Evolutionary conservation across 2,329 filamentous ascomycete species (phyloP), one percentile per base, ranked within the genome.

Genomic region (Aspergillus sp.): DNA sequence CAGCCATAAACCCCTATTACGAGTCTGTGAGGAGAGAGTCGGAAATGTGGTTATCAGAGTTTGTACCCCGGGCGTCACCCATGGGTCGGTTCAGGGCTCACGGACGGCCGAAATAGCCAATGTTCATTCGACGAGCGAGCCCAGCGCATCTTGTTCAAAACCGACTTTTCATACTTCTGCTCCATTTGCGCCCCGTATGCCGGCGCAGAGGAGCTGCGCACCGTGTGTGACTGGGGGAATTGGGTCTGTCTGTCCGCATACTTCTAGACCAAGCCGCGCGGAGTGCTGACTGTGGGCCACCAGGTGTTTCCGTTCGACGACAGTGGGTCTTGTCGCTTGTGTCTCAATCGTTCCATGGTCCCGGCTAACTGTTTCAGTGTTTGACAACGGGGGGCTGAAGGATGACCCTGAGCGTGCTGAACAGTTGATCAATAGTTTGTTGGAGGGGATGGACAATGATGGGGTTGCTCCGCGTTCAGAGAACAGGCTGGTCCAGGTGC

Each of bases 301-400:
- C 22, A 56, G 54, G 54, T 56, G 13, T 58, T 58, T 17, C 54
- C 54, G 6, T 58, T 58, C 11, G 56, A 58, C 42, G 56, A 58
- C 40, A 47, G 54, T 58, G 47, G 16, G 49, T 42, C 24, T 35
- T 9, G 13, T 30, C 8, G 8, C 14, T 16, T 19, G n/a, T 20
- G 13, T 8, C 1, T 8, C 30, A 46, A 16, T 16, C 33, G 16
- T 22, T 43, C 10, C 26, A 46, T 8, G 19, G 40, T 24, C 19
- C 14, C n/a, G 3, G 6, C 26, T 44, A 14, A 38, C 13, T 5
- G 35, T 5, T 5, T 38, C 19, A 71, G 60, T 57, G 33, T 67
- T 68, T 26, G 66, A 69, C 44, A 66, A 68, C 45, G 67, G 67
- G 1, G 52, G 55, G n/a, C 53, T 68, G 17, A 63, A 57, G 35